phyloP scores from a whole-genome alignment of 257 asterid species.

The Ehretia macrophylla region DNA sequence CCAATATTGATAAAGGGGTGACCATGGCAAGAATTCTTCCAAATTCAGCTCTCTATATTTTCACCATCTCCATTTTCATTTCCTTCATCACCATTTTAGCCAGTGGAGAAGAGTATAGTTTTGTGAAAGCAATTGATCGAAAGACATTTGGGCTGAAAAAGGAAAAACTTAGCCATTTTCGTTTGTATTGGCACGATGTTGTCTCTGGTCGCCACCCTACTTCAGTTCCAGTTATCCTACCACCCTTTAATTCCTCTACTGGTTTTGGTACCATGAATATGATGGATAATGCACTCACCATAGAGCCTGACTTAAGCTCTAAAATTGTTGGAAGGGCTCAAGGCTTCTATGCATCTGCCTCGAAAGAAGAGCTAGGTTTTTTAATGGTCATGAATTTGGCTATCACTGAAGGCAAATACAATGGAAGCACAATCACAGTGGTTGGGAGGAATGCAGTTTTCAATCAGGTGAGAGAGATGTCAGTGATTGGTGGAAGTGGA shows the following conservation, averaged over 20 bases:
- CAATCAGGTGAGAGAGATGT: constrained; percentile 10
- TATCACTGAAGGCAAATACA: constrained; percentile 41
- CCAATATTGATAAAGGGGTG: no score
- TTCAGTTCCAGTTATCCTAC: constrained; percentile 16
- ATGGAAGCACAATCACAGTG: constrained; percentile 23
- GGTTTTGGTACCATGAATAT: constrained; percentile 36
- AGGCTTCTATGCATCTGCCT: constrained; percentile 50
- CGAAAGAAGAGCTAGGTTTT: constrained; percentile 24
- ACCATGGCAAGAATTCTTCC: constrained; percentile 38
- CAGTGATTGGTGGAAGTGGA: constrained; percentile 16
- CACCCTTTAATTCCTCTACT: constrained; percentile 2
- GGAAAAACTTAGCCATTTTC: constrained; percentile 29
- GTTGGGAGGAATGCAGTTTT: background rate
- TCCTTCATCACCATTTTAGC: background rate
- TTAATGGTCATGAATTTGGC: constrained; percentile 53
- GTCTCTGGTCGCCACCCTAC: constrained; percentile 29
- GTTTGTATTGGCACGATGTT: constrained; percentile 51
- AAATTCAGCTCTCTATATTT: background rate
- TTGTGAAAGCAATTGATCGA: background rate
- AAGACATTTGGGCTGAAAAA: background rate
- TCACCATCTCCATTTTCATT: background rate
- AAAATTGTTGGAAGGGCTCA: constrained; percentile 46
- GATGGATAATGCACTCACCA: constrained; percentile 54
- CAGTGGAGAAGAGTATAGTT: background rate
- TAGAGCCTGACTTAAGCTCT: constrained; percentile 39